phyloP scores from a whole-genome alignment of 768 basidiomycete genomes.

The Dendrothele bispora region DNA sequence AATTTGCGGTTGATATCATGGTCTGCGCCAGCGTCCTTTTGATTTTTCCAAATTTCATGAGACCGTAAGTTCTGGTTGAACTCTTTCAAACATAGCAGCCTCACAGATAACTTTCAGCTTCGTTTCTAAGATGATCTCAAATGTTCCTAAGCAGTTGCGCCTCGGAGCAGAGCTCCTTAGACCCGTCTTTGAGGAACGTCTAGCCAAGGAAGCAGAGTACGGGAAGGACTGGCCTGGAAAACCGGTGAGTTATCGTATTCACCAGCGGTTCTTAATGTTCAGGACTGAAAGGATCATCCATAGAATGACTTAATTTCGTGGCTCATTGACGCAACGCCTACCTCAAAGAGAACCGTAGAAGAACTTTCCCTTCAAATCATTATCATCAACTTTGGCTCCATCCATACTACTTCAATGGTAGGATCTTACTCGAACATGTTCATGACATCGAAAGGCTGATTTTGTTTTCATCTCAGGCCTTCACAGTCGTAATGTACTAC shows the following conservation, averaged over 20 bases:
- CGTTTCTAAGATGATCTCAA: slow-evolving; percentile 12
- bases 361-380: too few relatives aligned
- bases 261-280: neutral
- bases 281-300: neutral
- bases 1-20: neutral
- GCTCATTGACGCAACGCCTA: neutral
- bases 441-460: neutral
- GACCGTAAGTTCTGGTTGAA: neutral
- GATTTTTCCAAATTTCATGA: neutral
- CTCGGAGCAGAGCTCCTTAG: slow-evolving; percentile 9
- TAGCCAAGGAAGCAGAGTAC: slow-evolving; percentile 9
- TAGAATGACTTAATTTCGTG: neutral
- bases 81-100: neutral
- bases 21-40: neutral
- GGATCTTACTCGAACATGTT: neutral
- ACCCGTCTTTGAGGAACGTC: slow-evolving; percentile 13
- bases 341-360: too few relatives aligned
- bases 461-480: neutral
- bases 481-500: neutral
- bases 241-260: neutral
- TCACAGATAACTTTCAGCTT: slow-evolving; percentile 3
- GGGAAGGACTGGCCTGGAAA: neutral
- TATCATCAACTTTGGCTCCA: too few relatives aligned
- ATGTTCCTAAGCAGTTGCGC: slow-evolving; percentile 10
- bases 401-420: neutral